Percentiles rank a stretch among this genome's conserved stretches.
Conservation (phyloP, 129 eudicot species). For the Artemisia annua region DNA sequence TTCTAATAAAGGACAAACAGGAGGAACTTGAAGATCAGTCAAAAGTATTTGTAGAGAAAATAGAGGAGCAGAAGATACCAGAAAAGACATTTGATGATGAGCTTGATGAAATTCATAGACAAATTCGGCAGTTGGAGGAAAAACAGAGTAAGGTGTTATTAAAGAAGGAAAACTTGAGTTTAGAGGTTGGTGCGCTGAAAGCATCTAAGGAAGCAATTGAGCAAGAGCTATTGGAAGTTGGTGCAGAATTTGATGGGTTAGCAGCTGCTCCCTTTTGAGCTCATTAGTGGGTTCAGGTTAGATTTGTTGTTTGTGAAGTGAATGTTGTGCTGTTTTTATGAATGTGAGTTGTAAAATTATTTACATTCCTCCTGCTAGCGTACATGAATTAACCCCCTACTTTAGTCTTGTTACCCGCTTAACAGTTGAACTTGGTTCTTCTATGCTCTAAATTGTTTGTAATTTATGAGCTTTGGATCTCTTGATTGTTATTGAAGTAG, state of each 20-base stretch:
- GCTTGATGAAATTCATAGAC: constrained; percentile 41
- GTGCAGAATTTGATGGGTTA: constrained; percentile 42
- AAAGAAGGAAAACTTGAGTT: constrained; percentile 31
- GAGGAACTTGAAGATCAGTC: constrained; percentile 38
- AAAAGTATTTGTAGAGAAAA: constrained; percentile 22
- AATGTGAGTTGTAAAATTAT: constrained; percentile 15
- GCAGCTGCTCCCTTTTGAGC: constrained; percentile 39
- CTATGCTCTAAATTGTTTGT: background rate
- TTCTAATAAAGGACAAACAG: constrained; percentile 43
- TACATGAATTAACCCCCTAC: constrained; percentile 7
- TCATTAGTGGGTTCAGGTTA: constrained; percentile 2
- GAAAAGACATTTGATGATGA: constrained; percentile 35
- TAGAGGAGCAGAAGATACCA: constrained; percentile 33
- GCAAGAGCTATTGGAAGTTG: constrained; percentile 24
- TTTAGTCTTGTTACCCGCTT: background rate
- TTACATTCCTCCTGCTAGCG: background rate
- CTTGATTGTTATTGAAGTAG: too few species aligned
- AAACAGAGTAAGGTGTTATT: constrained; percentile 31
- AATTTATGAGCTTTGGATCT: too few species aligned
- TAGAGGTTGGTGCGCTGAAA: constrained; percentile 38
- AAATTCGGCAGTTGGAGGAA: constrained; percentile 46
- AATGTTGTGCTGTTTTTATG: constrained; percentile 11
- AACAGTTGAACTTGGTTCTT: background rate
- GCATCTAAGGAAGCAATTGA: constrained; percentile 17
- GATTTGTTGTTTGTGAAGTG: constrained; percentile 14